A percentile compares a stretch with the other conserved stretches of the same genome.
These are phyloP conservation scores for Reutealis trisperma DNA, from an alignment of 345 rosid genomes.

Conservation along the genomic window DNA sequence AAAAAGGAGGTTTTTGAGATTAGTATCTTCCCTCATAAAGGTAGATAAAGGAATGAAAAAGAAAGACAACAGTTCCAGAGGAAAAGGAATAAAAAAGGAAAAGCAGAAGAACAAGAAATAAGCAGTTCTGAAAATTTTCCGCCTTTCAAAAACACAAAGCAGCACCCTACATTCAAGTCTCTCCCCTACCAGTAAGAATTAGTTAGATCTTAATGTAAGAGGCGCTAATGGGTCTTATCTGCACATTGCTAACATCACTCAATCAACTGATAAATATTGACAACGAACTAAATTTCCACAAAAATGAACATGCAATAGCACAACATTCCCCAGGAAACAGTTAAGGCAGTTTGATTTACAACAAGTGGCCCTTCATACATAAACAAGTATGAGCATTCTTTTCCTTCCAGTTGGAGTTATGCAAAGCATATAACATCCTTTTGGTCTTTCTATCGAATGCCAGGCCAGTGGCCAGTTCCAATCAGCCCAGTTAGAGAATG, in stretches of 20 bases:
- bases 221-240: neutral
- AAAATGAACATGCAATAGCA: constrained; percentile 22
- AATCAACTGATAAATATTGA: constrained; percentile 14
- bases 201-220: constrained; percentile 14
- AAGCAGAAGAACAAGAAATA: too few relatives aligned
- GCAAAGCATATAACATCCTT: constrained; percentile 10
- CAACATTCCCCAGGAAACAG: constrained; percentile 13
- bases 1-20: too few relatives aligned
- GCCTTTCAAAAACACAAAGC: neutral
- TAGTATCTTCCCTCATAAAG: neutral
- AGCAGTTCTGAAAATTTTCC: neutral
- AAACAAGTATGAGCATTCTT: constrained; percentile 13
- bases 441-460: constrained; percentile 10
- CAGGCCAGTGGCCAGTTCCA: constrained; percentile 12
- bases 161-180: neutral
- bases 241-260: neutral
- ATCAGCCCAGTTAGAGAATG: constrained; percentile 8
- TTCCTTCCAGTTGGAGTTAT: neutral
- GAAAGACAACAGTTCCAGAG: neutral
- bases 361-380: constrained; percentile 13
- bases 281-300: constrained; percentile 21
- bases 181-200: constrained; percentile 11
- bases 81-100: neutral
- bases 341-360: constrained; percentile 18
- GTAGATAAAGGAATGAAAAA: neutral